Evolutionary conservation across 352 stramenopile species (phyloP), one percentile per base, ranked within the genome.

Genomic region (Saprolegnia parasitica): DNA sequence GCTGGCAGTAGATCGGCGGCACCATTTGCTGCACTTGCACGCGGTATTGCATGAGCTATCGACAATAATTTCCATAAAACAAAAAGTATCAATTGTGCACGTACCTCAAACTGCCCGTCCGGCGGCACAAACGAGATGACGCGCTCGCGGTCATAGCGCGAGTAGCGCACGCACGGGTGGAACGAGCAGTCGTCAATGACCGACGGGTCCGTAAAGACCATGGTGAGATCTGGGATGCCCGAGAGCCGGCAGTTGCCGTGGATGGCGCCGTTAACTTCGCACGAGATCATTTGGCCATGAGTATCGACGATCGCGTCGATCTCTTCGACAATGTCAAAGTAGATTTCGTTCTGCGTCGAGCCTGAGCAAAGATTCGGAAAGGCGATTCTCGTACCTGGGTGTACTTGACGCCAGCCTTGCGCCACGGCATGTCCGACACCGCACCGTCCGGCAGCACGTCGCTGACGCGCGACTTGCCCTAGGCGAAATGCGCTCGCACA

Each of bases 101-200:
- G 20, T 24, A 97, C 74, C 79, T 98, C 93, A 80, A 99, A 99
- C 47, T 95, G 81, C 49, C 97, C 97, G 83, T 99, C 97, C 16
- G 97, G 97, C 0, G 97, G 97, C 21, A 99, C 95, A 74, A 99
- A 99, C 71, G 87, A 98, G 65, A 99, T 95, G 11, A 98, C 91
- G 47, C 91, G 85, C 74, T 99, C 96, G 29, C 89, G 86, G 68
- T 99, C 97, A 77, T 97, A 99, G 46, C 94, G 80, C 18, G 86
- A 90, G 78, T 99, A 98, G 42, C 97, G 86, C 54, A 99, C 96
- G 76, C 97, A 99, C 16, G 96, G 96, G 78, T 99, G 97, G 80
- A 99, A 99, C 55, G 86, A 96, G 77, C 96, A 99, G 82, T 99
- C 96, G 74, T 98, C 95, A 74, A 99, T 98, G 16, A 99, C 79